These are phyloP conservation scores for Leccinum subtestaceum DNA, from an alignment of 768 basidiomycete species.

Conservation along the genomic window DNA sequence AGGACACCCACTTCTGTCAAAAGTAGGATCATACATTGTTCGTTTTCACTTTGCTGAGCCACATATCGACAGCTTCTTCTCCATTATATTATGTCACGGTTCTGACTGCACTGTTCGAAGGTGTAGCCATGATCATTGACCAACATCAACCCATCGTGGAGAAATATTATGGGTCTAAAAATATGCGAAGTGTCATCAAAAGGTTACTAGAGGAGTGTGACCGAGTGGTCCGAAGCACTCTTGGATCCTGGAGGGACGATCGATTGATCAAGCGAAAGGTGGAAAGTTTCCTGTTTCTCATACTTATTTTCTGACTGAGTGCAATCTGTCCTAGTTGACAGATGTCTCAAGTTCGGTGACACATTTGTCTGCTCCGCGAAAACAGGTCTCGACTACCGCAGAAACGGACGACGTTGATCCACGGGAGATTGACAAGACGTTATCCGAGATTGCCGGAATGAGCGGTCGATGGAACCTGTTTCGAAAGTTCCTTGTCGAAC, in stretches of 20 bases:
- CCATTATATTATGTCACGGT: slow-evolving; percentile 88
- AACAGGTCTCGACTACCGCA: slow-evolving; percentile 28
- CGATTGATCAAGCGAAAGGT: slow-evolving; percentile 80
- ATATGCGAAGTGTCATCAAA: slow-evolving; percentile 78
- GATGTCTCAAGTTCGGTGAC: slow-evolving; percentile 45
- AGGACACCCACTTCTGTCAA: slow-evolving; percentile 77
- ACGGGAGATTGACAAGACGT: slow-evolving; percentile 84
- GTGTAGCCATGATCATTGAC: slow-evolving; percentile 92
- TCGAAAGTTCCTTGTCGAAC: slow-evolving; percentile 78
- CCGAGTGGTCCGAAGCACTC: slow-evolving; percentile 68
- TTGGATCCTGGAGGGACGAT: slow-evolving; percentile 91
- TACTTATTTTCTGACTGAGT: background rate
- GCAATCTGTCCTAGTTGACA: slow-evolving; percentile 37
- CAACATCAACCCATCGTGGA: slow-evolving; percentile 98
- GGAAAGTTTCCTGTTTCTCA: slow-evolving; percentile 4
- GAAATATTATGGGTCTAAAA: slow-evolving; percentile 91
- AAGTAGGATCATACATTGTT: slow-evolving; percentile 46
- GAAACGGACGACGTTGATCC: slow-evolving; percentile 73
- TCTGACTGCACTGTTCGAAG: slow-evolving; percentile 90
- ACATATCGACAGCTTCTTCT: slow-evolving; percentile 65
- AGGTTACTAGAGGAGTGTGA: slow-evolving; percentile 85
- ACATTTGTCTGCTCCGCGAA: slow-evolving; percentile 31
- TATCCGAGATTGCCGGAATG: slow-evolving; percentile 90
- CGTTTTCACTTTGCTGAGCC: slow-evolving; percentile 12
- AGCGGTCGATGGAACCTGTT: slow-evolving; percentile 91